Evolutionary conservation across 1,284 basidiomycete species (phyloP).

Genomic region (Jaminaea rosea): DNA sequence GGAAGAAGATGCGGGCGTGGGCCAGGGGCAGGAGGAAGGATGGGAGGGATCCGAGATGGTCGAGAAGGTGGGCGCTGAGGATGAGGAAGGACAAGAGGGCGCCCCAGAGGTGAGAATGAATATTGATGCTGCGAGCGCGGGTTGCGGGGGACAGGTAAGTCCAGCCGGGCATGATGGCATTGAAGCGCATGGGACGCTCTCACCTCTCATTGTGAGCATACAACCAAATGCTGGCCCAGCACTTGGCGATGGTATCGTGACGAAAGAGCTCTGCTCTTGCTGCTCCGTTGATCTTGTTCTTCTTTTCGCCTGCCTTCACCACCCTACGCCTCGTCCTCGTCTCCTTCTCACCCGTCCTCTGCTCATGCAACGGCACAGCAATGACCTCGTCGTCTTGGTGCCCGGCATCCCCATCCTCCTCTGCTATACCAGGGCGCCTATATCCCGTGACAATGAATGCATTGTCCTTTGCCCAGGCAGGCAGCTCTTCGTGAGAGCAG

Average conservation of each 20-base stretch:
- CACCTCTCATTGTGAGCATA: conserved; percentile 47
- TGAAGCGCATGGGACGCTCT: too few relatives aligned
- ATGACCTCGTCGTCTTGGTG: background rate
- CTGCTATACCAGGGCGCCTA: conserved; percentile 35
- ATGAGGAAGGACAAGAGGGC: conserved; percentile 59
- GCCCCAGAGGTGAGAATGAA: conserved; percentile 74
- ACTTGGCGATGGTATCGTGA: conserved; percentile 34
- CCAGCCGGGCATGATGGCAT: too few relatives aligned
- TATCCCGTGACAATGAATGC: conserved; percentile 39
- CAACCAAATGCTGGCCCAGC: conserved; percentile 41
- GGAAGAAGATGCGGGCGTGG: conserved; percentile 30
- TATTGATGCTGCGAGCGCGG: conserved; percentile 71
- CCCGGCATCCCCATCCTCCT: background rate
- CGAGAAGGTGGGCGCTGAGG: conserved; percentile 41
- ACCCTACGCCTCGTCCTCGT: background rate
- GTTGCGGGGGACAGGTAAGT: too few relatives aligned
- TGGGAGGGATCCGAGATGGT: conserved; percentile 21
- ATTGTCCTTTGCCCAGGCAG: conserved; percentile 28
- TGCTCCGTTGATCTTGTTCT: background rate
- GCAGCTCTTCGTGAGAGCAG: conserved; percentile 7
- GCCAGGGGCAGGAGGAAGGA: conserved; percentile 19
- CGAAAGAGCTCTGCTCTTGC: conserved; percentile 19
- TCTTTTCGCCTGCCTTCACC: background rate
- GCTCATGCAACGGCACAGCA: conserved; percentile 1
- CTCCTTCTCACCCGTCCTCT: background rate